phyloP scores from a whole-genome alignment of 352 stramenopile species.

The Phytopythium helicoides region DNA sequence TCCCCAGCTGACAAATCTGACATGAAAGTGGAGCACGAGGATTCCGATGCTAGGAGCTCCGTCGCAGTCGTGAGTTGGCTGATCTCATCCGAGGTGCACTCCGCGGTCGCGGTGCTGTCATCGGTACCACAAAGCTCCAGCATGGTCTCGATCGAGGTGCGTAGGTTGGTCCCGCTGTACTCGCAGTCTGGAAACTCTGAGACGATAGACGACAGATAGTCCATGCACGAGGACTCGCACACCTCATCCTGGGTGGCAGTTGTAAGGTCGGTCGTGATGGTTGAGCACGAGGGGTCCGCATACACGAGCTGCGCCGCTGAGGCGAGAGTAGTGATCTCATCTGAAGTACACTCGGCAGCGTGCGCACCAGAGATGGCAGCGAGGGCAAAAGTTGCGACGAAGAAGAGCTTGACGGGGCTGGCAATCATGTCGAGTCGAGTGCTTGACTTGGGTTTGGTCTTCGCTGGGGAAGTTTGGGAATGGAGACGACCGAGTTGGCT shows the following conservation, averaged over 20 bases:
- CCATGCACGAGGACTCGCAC: neutral
- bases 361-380: neutral
- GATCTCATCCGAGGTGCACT: too few relatives aligned
- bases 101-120: too few relatives aligned
- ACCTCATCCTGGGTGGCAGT: neutral
- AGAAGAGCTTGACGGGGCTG: too few relatives aligned
- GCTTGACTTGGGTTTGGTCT: too few relatives aligned
- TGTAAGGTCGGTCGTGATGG: too few relatives aligned
- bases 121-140: neutral
- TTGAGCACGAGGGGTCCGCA: neutral
- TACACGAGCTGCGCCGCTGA: neutral
- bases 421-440: too few relatives aligned
- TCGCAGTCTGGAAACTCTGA: conserved; percentile 2
- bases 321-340: neutral
- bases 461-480: too few relatives aligned
- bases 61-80: too few relatives aligned
- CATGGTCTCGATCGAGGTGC: neutral
- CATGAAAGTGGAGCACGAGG: neutral
- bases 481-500: too few relatives aligned
- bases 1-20: neutral
- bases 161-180: neutral
- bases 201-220: neutral
- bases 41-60: neutral
- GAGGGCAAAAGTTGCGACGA: too few relatives aligned
- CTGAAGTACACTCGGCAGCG: neutral